Base-by-base conservation (phyloP, 2,329 filamentous ascomycete species). In the Apiospora phragmitis region DNA sequence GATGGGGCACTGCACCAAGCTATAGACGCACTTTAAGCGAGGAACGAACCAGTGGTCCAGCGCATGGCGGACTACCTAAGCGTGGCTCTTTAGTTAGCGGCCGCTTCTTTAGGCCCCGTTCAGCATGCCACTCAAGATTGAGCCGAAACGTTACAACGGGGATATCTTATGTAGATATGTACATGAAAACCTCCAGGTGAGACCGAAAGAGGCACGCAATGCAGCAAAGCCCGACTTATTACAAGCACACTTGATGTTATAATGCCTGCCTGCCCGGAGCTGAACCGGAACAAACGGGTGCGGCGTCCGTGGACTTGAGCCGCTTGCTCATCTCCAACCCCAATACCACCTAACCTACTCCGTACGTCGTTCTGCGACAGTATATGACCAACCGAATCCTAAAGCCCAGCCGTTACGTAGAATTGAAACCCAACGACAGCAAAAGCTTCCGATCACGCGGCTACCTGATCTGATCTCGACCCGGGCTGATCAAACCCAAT, bases 1-100 rank as follows among this genome's bases (percentile, higher is more conserved):
- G 55, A 62, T 62, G 55, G 55, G 55, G 55, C 18, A 62, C 55
- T 24, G 21, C 29, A 5, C 55, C 32, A 12, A n/a, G 32, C 55
- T 12, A 55, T 62, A 38, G 18, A 62, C 32, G 55, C 55, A 62
- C 21, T 21, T 35, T 62, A 62, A 62, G 55, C 55, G 55, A 62
- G 55, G 55, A 62, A 62, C 55, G 55, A 62, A 62, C 55, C 55
- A 62, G 55, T 62, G 55, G 55, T 5, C 55, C 55, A 62, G 55
- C 55, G 55, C 55, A 62, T 35, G 51, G 51, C 51, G 29, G 55
- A 24, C 55, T 38, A 62, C n/a, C n/a, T n/a, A n/a, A n/a, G 55
- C 55, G 38, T 38, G 55, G 55, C 32, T 16, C 7, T 38, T 24
- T 62, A 38, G 32, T 38, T 38, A 62, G 55, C 55, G 55, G 55